phyloP scores from a whole-genome alignment of 495 filamentous ascomycete genomes.

The Xeromyces bisporus region DNA sequence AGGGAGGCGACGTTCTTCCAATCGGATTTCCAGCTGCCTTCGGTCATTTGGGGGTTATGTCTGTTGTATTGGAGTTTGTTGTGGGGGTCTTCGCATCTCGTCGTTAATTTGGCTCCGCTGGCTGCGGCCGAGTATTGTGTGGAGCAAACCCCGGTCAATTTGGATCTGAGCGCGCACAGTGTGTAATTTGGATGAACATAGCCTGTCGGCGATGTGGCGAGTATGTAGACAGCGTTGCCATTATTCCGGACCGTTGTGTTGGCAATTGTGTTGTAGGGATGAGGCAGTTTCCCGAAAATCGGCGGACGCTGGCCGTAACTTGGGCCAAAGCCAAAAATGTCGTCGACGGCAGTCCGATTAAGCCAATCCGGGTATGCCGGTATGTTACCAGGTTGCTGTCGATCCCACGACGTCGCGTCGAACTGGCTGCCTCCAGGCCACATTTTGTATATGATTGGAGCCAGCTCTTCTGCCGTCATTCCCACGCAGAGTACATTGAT shows the following conservation, averaged over 20 bases:
- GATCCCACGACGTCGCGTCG: constrained; percentile 18
- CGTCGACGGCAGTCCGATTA: constrained; percentile 47
- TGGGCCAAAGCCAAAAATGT: constrained; percentile 47
- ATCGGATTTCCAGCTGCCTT: constrained; percentile 21
- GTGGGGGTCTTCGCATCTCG: constrained; percentile 38
- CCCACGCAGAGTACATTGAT: constrained; percentile 56
- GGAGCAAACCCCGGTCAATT: constrained; percentile 40
- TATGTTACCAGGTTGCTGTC: constrained; percentile 6
- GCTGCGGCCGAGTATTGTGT: constrained; percentile 42
- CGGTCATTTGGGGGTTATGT: constrained; percentile 15
- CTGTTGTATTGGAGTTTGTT: constrained; percentile 35
- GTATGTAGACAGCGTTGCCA: constrained; percentile 41
- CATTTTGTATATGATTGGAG: constrained; percentile 40
- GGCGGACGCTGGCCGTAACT: constrained; percentile 36
- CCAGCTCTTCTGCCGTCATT: constrained; percentile 37
- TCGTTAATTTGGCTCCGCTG: constrained; percentile 33
- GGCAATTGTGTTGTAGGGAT: constrained; percentile 45
- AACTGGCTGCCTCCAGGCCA: constrained; percentile 33
- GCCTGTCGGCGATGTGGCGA: constrained; percentile 31
- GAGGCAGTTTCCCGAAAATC: constrained; percentile 45
- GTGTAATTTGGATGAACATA: constrained; percentile 29
- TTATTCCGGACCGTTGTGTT: constrained; percentile 28
- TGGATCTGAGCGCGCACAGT: constrained; percentile 44
- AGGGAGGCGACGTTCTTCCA: constrained; percentile 42
- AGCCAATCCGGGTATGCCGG: constrained; percentile 18